Conservation (phyloP, 2,329 filamentous ascomycete species). For the Rosellinia necatrix region DNA sequence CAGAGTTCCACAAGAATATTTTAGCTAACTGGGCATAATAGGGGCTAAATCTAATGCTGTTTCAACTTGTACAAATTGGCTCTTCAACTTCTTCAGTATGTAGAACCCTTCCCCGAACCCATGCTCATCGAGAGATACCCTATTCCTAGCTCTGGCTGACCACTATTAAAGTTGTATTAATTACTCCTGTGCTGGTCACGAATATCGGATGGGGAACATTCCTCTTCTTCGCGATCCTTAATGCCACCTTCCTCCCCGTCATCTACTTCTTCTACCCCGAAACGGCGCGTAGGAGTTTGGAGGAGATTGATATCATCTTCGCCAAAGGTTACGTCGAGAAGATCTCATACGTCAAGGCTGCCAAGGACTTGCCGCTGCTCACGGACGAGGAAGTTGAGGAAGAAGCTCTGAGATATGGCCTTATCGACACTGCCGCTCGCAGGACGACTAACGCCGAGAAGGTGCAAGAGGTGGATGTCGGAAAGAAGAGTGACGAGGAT, state of each 20-base stretch:
- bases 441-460: conserved; percentile 9
- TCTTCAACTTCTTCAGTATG: conserved; percentile 47
- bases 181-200: conserved; percentile 67
- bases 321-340: conserved; percentile 63
- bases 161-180: conserved; percentile 52
- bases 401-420: conserved; percentile 46
- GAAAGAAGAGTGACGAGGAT: conserved; percentile 34
- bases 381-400: conserved; percentile 56
- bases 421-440: conserved; percentile 38
- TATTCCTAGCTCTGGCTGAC: conserved; percentile 12
- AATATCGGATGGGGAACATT: conserved; percentile 63
- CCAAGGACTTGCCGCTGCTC: conserved; percentile 60
- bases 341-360: conserved; percentile 63
- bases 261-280: conserved; percentile 59
- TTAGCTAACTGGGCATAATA: too few species aligned
- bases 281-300: conserved; percentile 53
- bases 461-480: conserved; percentile 27
- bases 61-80: conserved; percentile 57
- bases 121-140: not conserved
- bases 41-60: conserved; percentile 51
- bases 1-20: too few species aligned
- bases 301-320: conserved; percentile 64
- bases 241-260: conserved; percentile 44
- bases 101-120: not conserved
- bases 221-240: conserved; percentile 46